Evolutionary conservation across 768 basidiomycete species (phyloP), one percentile per base, ranked within the genome.

Genomic region (Tulasnella calospora): DNA sequence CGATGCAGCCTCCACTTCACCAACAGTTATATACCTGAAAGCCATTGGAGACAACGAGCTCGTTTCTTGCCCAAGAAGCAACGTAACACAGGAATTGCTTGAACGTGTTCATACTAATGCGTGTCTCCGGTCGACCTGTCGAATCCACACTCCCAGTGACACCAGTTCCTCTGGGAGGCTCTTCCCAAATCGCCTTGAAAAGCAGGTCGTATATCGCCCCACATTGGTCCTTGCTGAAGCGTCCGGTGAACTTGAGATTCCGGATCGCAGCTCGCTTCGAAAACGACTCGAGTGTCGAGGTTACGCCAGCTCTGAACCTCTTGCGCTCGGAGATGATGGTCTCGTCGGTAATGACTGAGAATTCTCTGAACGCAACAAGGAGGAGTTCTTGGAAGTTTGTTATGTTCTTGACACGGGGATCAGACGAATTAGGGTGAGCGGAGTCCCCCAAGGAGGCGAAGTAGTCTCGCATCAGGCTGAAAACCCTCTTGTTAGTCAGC

Each of bases 331-430:
- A 87, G 21, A 89, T 89, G 81, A 99, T 98, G 23, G 93, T 92
- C 13, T 99, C 98, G 81, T 98, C 97, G 0, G 95, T 95, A 84
- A 99, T 98, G 80, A 95, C 89, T 5, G 94, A 92, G 83, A 99
- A 99, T 83, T 99, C 98, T 78, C 98, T 90, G 89, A 99, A 99
- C 3, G 98, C 97, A 77, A 99, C 92, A 9, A 99, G 91, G 57
- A 98, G 90, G 0, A 95, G 90, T 85, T 99, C 96, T 84, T 99
- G 98, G 88, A 99, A 99, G 77, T 94, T 92, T 12, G 96, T 98
- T 82, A 98, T 97, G 30, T 95, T 94, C 17, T 96, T 92, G 4
- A 93, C 89, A 19, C 96, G 91, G 10, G 96, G 92, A 81, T 99
- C 97, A 9, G 88, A 83, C 19, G 97, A 94, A 79, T 92, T 86